These are phyloP conservation scores for Saturnispora ahearnii DNA, from an alignment of 805 yeast species.

Conservation along the genomic window DNA sequence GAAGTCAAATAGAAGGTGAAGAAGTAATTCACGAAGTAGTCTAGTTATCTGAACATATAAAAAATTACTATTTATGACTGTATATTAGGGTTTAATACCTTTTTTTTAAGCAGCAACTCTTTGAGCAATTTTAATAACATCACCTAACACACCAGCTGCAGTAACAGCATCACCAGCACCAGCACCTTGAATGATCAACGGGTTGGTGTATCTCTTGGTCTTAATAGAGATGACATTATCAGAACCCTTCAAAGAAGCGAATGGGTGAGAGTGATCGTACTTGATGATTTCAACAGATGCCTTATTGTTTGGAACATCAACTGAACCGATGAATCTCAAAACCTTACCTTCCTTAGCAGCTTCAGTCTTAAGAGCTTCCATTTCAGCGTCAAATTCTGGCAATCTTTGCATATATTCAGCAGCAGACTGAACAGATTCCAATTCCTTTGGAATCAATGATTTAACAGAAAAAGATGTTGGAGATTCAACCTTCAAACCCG, in stretches of 20 bases:
- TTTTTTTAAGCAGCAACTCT: slow-evolving; percentile 44
- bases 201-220: slow-evolving; percentile 87
- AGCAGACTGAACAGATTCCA: slow-evolving; percentile 64
- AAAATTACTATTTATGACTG: not conserved
- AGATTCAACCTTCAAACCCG: slow-evolving; percentile 77
- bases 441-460: slow-evolving; percentile 80
- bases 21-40: not conserved
- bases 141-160: slow-evolving; percentile 84
- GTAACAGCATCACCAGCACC: slow-evolving; percentile 75
- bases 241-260: slow-evolving; percentile 91
- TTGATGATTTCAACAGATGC: slow-evolving; percentile 85
- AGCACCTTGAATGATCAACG: slow-evolving; percentile 95
- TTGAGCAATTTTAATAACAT: slow-evolving; percentile 84
- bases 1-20: not conserved
- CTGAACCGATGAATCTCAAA: slow-evolving; percentile 86
- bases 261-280: slow-evolving; percentile 85
- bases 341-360: slow-evolving; percentile 83
- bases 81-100: not conserved
- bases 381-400: slow-evolving; percentile 74
- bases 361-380: slow-evolving; percentile 65
- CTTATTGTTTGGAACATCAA: slow-evolving; percentile 60
- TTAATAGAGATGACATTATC: slow-evolving; percentile 91
- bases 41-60: not conserved
- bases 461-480: slow-evolving; percentile 93
- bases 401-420: slow-evolving; percentile 72